phyloP scores from a whole-genome alignment of 2,329 filamentous ascomycete species.

The Xylariaceae sp. region DNA sequence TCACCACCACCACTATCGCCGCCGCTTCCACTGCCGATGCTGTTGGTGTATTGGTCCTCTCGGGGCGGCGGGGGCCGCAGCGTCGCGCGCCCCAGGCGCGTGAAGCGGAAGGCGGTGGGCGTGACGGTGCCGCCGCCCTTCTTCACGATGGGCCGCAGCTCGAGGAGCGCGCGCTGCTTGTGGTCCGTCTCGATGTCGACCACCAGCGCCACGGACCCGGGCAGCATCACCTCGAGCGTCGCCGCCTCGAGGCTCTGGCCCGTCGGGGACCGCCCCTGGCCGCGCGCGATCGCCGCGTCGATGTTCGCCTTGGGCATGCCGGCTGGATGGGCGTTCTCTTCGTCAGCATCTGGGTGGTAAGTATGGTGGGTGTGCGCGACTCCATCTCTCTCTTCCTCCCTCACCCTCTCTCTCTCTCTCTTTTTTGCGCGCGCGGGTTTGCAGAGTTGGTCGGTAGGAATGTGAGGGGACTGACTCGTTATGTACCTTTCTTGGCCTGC shows the following conservation, averaged over 20 bases:
- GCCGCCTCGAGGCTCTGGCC: conserved; percentile 71
- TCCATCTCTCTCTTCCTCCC: conserved; percentile 16
- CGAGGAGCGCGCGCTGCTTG: conserved; percentile 64
- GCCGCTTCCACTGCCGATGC: conserved; percentile 22
- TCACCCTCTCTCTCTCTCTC: conserved; percentile 2
- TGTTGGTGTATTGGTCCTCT: no score
- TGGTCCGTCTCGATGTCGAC: conserved; percentile 83
- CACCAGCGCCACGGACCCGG: conserved; percentile 67
- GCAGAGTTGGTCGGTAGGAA: no score
- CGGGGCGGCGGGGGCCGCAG: conserved; percentile 41
- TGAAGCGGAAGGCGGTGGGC: conserved; percentile 77
- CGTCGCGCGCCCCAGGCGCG: conserved; percentile 66
- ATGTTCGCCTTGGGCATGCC: conserved; percentile 79
- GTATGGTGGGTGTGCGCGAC: conserved; percentile 13
- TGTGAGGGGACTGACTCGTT: conserved; percentile 1
- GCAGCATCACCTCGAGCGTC: conserved; percentile 73
- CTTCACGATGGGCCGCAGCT: conserved; percentile 65
- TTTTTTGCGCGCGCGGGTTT: no score
- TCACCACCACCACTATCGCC: neutral
- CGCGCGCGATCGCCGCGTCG: conserved; percentile 77
- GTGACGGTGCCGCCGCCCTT: conserved; percentile 61
- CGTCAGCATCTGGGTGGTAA: conserved; percentile 7
- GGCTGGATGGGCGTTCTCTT: conserved; percentile 29
- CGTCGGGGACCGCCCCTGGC: conserved; percentile 71
- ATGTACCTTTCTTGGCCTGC: conserved; percentile 67